Evolutionary conservation across 2,329 filamentous ascomycete genomes (phyloP).

Genomic region (Diaporthe ilicicola): DNA sequence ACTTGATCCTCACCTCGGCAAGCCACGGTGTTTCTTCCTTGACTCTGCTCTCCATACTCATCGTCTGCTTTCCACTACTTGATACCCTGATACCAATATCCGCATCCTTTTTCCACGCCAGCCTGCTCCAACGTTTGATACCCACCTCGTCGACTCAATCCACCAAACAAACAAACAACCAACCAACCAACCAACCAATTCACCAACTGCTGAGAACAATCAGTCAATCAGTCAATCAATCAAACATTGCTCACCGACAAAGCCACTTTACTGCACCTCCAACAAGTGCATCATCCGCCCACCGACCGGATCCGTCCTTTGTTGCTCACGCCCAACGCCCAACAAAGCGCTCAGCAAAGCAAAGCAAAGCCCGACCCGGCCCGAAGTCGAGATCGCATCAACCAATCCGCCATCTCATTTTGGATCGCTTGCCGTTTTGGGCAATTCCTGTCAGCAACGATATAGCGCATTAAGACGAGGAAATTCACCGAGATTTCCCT

Average conservation of each 20-base stretch:
- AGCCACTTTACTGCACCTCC: neutral
- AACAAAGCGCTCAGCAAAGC: neutral
- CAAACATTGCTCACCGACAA: neutral
- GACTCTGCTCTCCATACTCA: neutral
- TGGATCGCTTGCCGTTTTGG: slow-evolving; percentile 1
- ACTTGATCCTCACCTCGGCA: slow-evolving; percentile 15
- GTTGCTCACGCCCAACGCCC: neutral
- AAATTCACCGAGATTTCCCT: slow-evolving; percentile 22
- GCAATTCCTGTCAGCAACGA: slow-evolving; percentile 13
- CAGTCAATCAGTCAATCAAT: neutral
- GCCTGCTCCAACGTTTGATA: neutral
- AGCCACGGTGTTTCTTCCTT: slow-evolving; percentile 19
- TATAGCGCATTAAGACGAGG: slow-evolving; percentile 17
- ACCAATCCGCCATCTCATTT: slow-evolving; percentile 23
- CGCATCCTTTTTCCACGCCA: neutral
- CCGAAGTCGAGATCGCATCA: slow-evolving; percentile 15
- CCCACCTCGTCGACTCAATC: neutral
- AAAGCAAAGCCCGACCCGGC: slow-evolving; percentile 23
- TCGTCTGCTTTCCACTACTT: neutral
- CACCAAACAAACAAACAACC: neutral
- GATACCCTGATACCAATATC: slow-evolving; percentile 23
- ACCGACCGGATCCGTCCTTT: neutral
- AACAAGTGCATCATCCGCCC: slow-evolving; percentile 18
- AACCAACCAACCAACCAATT: neutral
- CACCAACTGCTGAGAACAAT: neutral